phyloP scores from a whole-genome alignment of 1,139 yeast genomes.

The Saccharomyces hybrid region DNA sequence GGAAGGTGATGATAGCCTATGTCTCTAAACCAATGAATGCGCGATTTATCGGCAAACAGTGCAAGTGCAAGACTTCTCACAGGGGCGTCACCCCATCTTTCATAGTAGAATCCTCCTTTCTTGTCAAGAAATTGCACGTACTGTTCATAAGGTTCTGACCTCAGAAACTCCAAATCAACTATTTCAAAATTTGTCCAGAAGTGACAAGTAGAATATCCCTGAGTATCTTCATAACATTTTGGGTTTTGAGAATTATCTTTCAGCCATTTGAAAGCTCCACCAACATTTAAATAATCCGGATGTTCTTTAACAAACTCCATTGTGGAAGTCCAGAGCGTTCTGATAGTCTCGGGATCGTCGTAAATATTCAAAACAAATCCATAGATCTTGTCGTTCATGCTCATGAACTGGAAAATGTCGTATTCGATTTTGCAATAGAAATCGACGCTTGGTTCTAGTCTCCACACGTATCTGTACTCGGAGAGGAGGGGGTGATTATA shows the following conservation, averaged over 20 bases:
- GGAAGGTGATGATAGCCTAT: slow-evolving; percentile 85
- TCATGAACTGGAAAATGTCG: slow-evolving; percentile 75
- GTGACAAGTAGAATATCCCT: slow-evolving; percentile 75
- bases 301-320: slow-evolving; percentile 44
- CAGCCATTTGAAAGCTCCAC: slow-evolving; percentile 70
- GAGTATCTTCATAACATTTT: slow-evolving; percentile 29
- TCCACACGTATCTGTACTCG: slow-evolving; percentile 74
- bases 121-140: slow-evolving; percentile 63
- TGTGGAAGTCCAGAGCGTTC: slow-evolving; percentile 69
- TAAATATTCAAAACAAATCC: slow-evolving; percentile 73
- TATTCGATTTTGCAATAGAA: slow-evolving; percentile 68
- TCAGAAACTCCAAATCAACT: slow-evolving; percentile 69
- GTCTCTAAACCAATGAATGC: slow-evolving; percentile 84
- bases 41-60: slow-evolving; percentile 55
- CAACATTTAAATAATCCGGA: slow-evolving; percentile 56
- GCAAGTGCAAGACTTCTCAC: slow-evolving; percentile 78
- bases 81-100: slow-evolving; percentile 98
- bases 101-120: slow-evolving; percentile 81
- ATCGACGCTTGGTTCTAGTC: slow-evolving; percentile 83
- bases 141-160: slow-evolving; percentile 60
- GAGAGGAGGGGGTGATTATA: slow-evolving; percentile 60
- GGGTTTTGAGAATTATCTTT: slow-evolving; percentile 50
- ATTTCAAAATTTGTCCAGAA: slow-evolving; percentile 96
- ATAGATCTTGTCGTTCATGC: slow-evolving; percentile 59
- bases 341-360: slow-evolving; percentile 74